Evolutionary conservation across 768 basidiomycete genomes (phyloP).

Genomic region (Coprinellus micaceus): DNA sequence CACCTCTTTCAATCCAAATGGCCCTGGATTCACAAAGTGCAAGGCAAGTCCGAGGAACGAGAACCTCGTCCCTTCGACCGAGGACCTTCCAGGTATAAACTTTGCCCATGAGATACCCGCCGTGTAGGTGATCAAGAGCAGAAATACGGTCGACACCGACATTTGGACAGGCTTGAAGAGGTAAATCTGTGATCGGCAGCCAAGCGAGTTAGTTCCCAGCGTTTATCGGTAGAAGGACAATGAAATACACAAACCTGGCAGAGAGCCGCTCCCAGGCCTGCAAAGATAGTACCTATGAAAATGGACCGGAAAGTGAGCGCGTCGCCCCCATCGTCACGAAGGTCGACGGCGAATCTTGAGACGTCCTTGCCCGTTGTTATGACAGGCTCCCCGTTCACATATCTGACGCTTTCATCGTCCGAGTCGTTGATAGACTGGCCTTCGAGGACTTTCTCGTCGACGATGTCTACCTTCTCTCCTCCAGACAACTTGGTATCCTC

Average conservation of each 20-base stretch:
- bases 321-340: constrained; percentile 54
- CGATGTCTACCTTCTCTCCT: neutral
- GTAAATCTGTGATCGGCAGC: constrained; percentile 24
- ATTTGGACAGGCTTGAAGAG: constrained; percentile 47
- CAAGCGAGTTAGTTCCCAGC: constrained; percentile 3
- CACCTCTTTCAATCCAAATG: constrained; percentile 59
- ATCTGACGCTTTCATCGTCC: constrained; percentile 27
- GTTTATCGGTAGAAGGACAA: neutral
- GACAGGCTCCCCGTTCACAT: constrained; percentile 38
- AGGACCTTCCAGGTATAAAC: constrained; percentile 37
- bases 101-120: constrained; percentile 49
- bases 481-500: no score
- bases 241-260: constrained; percentile 39
- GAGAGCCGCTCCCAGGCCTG: constrained; percentile 56
- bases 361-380: constrained; percentile 47
- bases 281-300: constrained; percentile 52
- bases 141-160: constrained; percentile 51
- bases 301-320: constrained; percentile 56
- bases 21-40: constrained; percentile 52
- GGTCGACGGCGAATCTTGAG: constrained; percentile 51
- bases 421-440: constrained; percentile 5
- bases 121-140: constrained; percentile 51
- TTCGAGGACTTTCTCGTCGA: constrained; percentile 11
- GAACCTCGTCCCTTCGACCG: constrained; percentile 43
- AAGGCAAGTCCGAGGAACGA: constrained; percentile 36